Evolutionary conservation across 768 basidiomycete species (phyloP).

Genomic region (Sarcomyxa edulis): DNA sequence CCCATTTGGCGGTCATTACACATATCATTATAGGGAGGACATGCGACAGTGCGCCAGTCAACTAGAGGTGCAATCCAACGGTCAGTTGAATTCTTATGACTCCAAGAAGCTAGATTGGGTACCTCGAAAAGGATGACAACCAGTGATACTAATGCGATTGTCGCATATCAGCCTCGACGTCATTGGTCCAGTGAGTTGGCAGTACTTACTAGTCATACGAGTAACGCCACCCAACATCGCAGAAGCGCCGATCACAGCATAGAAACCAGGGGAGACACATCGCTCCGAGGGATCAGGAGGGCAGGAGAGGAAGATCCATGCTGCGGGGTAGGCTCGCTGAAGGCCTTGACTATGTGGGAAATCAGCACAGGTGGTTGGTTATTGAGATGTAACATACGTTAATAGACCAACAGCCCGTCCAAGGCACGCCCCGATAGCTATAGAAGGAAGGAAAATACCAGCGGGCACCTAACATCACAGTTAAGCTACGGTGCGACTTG

Average conservation of each 20-base stretch:
- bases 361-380: slow-evolving; percentile 1
- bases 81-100: slow-evolving; percentile 1
- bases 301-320: slow-evolving; percentile 69
- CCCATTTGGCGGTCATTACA: slow-evolving; percentile 75
- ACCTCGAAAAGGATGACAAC: slow-evolving; percentile 78
- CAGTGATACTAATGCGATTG: slow-evolving; percentile 47
- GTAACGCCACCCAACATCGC: slow-evolving; percentile 76
- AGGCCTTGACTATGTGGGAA: slow-evolving; percentile 50
- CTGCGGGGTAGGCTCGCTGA: slow-evolving; percentile 58
- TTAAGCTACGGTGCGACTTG: neutral
- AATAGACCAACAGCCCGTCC: slow-evolving; percentile 68
- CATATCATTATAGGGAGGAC: slow-evolving; percentile 81
- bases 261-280: slow-evolving; percentile 73
- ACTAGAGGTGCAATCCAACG: slow-evolving; percentile 25
- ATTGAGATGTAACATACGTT: slow-evolving; percentile 37
- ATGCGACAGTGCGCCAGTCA: slow-evolving; percentile 76
- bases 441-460: slow-evolving; percentile 73
- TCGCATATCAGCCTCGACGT: no score
- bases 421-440: slow-evolving; percentile 68
- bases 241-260: slow-evolving; percentile 72
- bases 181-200: no score
- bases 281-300: slow-evolving; percentile 64
- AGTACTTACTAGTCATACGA: slow-evolving; percentile 61
- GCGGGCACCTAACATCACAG: slow-evolving; percentile 54
- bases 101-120: no score